Evolutionary conservation across 345 rosid species (phyloP), one percentile per base, ranked within the genome.

Genomic region (Trapa incisa): DNA sequence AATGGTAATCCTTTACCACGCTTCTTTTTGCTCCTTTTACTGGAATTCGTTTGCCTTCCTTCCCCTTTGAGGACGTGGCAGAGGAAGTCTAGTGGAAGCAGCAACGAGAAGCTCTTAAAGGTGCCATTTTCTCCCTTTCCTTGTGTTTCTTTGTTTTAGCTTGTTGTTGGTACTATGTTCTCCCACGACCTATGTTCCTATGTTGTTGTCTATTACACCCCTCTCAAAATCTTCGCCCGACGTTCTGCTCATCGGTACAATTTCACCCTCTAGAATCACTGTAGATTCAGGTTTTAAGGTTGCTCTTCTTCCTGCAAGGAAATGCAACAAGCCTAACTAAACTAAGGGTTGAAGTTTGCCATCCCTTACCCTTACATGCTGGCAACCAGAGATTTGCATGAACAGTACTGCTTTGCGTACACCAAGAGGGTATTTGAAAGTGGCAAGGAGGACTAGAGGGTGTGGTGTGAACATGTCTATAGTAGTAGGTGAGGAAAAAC

Each of bases 21-120:
- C 96, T 87, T 93, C 90, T 85, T 85, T 86, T 88, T 93, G 98
- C 97, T 87, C 66, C 94, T 89, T 90, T 73, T 73, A 93, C 97
- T 86, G 72, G 77, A 75, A 70, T 80, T 80, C 79, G 75, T 84
- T 80, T 75, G 85, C 89, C 87, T 77, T 72, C 13, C 1, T 57
- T 71, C 76, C 71, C 13, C 1, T 57, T 71, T 37, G 37, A 57
- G 38, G 35, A 32, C 35, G 37, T 45, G 85, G 89, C 87, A 75
- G 68, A 76, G 72, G 84, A 85, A 86, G 76, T 81, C 61, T 82
- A 93, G 97, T 89, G 91, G 89, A 93, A 89, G 96, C 88, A 89
- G 96, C 98, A 89, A 89, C 81, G 98, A 86, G 77, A 92, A 83
- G 98, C 96, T 89, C 75, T 89, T 70, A 79, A 75, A 85, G 83